A percentile compares a stretch with the other conserved stretches of the same genome.
phyloP scores from a whole-genome alignment of 2,329 filamentous ascomycete species.

The Daldinia sp. region DNA sequence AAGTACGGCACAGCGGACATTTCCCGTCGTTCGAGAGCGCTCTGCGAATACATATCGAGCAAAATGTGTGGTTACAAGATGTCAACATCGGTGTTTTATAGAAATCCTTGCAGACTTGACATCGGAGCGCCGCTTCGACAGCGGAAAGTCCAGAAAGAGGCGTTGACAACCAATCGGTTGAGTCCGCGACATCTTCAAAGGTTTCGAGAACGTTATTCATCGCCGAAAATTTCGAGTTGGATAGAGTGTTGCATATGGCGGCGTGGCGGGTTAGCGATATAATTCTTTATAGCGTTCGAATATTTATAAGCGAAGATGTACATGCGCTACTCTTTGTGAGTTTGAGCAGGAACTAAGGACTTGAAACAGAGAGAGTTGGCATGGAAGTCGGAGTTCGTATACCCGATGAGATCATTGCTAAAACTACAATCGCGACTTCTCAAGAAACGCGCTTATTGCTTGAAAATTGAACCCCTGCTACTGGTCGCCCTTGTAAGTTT shows the following conservation, averaged over 20 bases:
- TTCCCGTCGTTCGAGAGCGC: slow-evolving; percentile 83
- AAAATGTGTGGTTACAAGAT: slow-evolving; percentile 94
- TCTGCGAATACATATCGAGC: slow-evolving; percentile 91
- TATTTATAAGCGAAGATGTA: neutral
- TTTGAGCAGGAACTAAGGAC: neutral
- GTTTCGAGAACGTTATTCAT: slow-evolving; percentile 35
- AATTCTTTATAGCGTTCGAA: neutral
- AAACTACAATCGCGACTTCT: slow-evolving; percentile 15
- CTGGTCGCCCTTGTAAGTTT: neutral
- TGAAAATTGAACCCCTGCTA: slow-evolving; percentile 21
- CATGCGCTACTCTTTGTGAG: neutral
- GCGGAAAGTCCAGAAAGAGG: slow-evolving; percentile 70
- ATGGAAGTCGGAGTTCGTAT: neutral
- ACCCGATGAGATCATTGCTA: slow-evolving; percentile 29
- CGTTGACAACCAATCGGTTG: slow-evolving; percentile 85
- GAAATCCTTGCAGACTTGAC: slow-evolving; percentile 98
- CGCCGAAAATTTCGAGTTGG: neutral
- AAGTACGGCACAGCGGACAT: slow-evolving; percentile 82
- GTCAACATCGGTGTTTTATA: slow-evolving; percentile 95
- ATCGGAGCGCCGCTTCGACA: slow-evolving; percentile 87
- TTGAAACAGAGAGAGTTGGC: neutral
- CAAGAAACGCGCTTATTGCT: slow-evolving; percentile 19
- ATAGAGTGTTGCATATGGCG: neutral
- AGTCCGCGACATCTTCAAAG: slow-evolving; percentile 68
- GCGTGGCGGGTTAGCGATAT: neutral